Conservation (phyloP, 2,329 filamentous ascomycete species). For the Pseudogymnoascus sp. region DNA sequence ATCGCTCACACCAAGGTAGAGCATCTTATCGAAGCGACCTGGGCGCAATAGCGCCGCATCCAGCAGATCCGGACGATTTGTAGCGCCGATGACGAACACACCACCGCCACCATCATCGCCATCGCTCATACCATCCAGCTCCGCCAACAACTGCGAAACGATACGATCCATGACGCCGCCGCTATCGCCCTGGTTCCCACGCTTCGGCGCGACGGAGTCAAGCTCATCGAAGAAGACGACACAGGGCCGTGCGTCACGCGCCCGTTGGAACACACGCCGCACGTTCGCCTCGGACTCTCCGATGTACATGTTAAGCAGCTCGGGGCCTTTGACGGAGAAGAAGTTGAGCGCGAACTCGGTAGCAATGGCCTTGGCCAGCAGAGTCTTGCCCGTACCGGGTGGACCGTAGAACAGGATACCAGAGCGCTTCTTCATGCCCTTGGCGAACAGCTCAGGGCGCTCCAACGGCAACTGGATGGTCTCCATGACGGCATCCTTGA, state of each 20-base stretch:
- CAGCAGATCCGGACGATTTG: conserved; percentile 86
- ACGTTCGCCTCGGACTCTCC: conserved; percentile 92
- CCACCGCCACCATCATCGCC: conserved; percentile 73
- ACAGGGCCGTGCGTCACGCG: conserved; percentile 76
- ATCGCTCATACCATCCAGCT: conserved; percentile 95
- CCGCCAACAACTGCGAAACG: conserved; percentile 86
- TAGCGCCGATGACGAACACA: conserved; percentile 94
- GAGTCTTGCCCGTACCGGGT: conserved; percentile 83
- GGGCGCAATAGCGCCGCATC: conserved; percentile 85
- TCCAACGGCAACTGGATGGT: conserved; percentile 92
- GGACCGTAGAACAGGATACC: conserved; percentile 90
- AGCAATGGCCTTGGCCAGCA: conserved; percentile 88
- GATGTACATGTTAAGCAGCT: conserved; percentile 93
- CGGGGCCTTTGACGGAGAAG: conserved; percentile 87
- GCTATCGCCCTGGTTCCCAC: conserved; percentile 94
- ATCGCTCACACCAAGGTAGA: conserved; percentile 92
- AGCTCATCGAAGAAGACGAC: conserved; percentile 92
- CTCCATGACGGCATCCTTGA: conserved; percentile 95
- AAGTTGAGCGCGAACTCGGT: conserved; percentile 93
- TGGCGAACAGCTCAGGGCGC: conserved; percentile 86
- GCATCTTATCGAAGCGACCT: conserved; percentile 95
- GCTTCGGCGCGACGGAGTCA: conserved; percentile 89
- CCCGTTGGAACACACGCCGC: conserved; percentile 78
- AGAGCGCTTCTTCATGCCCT: conserved; percentile 96
- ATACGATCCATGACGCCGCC: conserved; percentile 98